phyloP scores from a whole-genome alignment of 495 filamentous ascomycete genomes.

The Astrothelium subdiscretum region DNA sequence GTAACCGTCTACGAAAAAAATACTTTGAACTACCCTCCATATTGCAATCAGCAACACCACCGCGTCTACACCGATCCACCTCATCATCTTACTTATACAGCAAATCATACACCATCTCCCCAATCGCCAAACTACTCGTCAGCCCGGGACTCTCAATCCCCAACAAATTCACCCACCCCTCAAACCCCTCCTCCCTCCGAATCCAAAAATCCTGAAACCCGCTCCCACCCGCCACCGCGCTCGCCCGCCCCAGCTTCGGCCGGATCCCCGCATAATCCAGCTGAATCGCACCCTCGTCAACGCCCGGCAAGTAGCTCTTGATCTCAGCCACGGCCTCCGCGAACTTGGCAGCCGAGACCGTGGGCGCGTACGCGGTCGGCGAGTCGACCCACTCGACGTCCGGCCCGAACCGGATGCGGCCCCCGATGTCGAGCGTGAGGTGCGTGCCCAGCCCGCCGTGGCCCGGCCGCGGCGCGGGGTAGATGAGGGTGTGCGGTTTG shows the following conservation, averaged over 20 bases:
- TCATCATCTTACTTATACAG: slow-evolving; percentile 55
- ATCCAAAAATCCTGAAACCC: slow-evolving; percentile 83
- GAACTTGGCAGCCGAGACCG: slow-evolving; percentile 44
- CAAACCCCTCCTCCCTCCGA: slow-evolving; percentile 63
- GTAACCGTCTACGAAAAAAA: too few relatives aligned
- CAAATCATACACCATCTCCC: slow-evolving; percentile 62
- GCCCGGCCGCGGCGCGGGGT: slow-evolving; percentile 72
- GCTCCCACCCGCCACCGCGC: slow-evolving; percentile 42
- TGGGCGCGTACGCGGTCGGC: slow-evolving; percentile 42
- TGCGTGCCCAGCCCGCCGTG: slow-evolving; percentile 84
- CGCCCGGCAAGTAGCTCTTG: slow-evolving; percentile 59
- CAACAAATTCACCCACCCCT: slow-evolving; percentile 83
- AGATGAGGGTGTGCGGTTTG: slow-evolving; percentile 62
- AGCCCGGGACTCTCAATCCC: slow-evolving; percentile 93
- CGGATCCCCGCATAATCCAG: slow-evolving; percentile 86
- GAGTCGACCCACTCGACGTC: slow-evolving; percentile 87
- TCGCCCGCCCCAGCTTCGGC: slow-evolving; percentile 63
- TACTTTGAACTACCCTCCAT: background rate
- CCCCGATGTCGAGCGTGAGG: slow-evolving; percentile 79
- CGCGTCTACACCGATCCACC: too few relatives aligned
- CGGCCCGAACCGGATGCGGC: slow-evolving; percentile 81
- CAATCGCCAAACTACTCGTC: slow-evolving; percentile 83
- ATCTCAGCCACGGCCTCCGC: slow-evolving; percentile 63
- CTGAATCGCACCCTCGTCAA: slow-evolving; percentile 53
- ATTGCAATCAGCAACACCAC: background rate